Percentiles rank a stretch among this genome's conserved stretches.
These are phyloP conservation scores for Trichoderma atroviride DNA, from an alignment of 2,329 filamentous ascomycete species.

Conservation along the genomic window DNA sequence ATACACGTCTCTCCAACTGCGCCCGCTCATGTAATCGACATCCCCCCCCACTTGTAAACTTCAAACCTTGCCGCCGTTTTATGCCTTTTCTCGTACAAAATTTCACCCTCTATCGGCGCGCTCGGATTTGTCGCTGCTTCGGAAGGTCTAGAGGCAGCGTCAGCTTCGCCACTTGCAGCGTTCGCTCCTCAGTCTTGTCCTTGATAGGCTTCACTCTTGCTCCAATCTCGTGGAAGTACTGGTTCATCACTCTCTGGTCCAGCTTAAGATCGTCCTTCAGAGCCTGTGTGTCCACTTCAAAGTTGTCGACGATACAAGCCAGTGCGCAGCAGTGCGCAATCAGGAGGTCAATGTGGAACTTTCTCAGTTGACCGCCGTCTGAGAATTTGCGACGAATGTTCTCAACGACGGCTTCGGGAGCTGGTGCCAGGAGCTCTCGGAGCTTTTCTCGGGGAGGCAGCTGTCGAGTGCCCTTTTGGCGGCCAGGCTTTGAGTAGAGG, in stretches of 20 bases:
- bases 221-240: constrained; percentile 77
- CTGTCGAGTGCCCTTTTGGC: constrained; percentile 49
- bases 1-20: neutral
- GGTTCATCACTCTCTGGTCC: constrained; percentile 69
- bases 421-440: constrained; percentile 56
- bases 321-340: constrained; percentile 74
- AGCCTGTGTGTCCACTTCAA: constrained; percentile 69
- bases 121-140: constrained; percentile 51
- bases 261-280: constrained; percentile 72
- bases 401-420: constrained; percentile 65
- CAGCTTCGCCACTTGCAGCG: constrained; percentile 65
- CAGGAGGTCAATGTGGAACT: constrained; percentile 71
- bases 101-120: constrained; percentile 31
- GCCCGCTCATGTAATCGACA: constrained; percentile 8
- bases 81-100: neutral
- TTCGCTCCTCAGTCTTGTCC: constrained; percentile 62
- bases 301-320: constrained; percentile 72
- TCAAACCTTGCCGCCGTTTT: neutral
- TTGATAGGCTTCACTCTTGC: constrained; percentile 65
- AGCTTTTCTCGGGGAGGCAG: constrained; percentile 67
- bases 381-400: constrained; percentile 71
- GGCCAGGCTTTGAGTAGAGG: constrained; percentile 50
- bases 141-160: constrained; percentile 82
- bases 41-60: neutral
- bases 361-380: constrained; percentile 64